A percentile compares a stretch with the other conserved stretches of the same genome.
phyloP scores from a whole-genome alignment of 1,139 yeast genomes.

The Debaryomyces robertsiae region DNA sequence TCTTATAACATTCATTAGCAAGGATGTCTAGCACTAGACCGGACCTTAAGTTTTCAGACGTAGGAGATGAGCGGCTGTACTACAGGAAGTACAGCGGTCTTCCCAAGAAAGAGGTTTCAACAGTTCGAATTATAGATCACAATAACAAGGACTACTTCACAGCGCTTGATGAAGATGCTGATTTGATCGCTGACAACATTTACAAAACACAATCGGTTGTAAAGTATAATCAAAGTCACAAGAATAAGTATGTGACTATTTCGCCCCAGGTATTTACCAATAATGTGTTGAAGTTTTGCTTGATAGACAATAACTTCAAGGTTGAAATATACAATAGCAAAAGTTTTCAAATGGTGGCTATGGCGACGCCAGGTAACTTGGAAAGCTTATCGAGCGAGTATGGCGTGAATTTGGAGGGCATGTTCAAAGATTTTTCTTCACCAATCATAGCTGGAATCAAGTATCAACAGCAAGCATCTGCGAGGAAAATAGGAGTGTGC shows the following conservation, averaged over 20 bases:
- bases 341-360: constrained; percentile 57
- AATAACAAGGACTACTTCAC: constrained; percentile 75
- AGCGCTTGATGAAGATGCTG: constrained; percentile 77
- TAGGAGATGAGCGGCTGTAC: constrained; percentile 64
- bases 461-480: constrained; percentile 43
- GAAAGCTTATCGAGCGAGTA: constrained; percentile 46
- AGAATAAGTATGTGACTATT: constrained; percentile 70
- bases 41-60: constrained; percentile 71
- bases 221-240: constrained; percentile 51
- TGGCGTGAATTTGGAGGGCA: constrained; percentile 66
- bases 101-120: constrained; percentile 46
- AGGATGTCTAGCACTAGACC: constrained; percentile 65
- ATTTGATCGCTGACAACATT: constrained; percentile 75
- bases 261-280: constrained; percentile 70
- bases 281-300: constrained; percentile 63
- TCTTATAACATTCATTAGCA: neutral
- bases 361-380: constrained; percentile 91
- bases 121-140: constrained; percentile 70
- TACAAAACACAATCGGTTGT: constrained; percentile 82
- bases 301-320: constrained; percentile 70
- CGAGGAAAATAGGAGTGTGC: constrained; percentile 70
- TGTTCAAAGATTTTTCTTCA: constrained; percentile 58
- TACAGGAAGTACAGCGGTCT: constrained; percentile 58
- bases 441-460: constrained; percentile 81
- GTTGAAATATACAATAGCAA: constrained; percentile 71